These are phyloP conservation scores for Fusarium luffae DNA, from an alignment of 2,329 filamentous ascomycete species.

Conservation along the genomic window DNA sequence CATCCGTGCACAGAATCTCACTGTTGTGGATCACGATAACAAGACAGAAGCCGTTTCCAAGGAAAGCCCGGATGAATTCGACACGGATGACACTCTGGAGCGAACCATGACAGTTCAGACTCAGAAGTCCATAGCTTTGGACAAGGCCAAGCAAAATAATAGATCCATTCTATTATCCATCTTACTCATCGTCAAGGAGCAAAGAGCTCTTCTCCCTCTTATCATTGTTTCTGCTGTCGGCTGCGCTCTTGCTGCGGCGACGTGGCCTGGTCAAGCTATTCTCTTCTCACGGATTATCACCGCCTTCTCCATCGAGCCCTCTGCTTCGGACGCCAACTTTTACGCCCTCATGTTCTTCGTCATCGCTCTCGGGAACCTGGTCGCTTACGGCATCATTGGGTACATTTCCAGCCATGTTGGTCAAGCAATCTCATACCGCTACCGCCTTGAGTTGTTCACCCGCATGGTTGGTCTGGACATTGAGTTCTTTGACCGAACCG, in stretches of 20 bases:
- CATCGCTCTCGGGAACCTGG: slow-evolving; percentile 38
- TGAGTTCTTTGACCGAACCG: slow-evolving; percentile 50
- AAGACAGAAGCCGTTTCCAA: neutral
- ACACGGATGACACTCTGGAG: neutral
- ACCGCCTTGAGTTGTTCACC: slow-evolving; percentile 46
- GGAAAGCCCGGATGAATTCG: neutral
- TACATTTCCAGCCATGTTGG: slow-evolving; percentile 32
- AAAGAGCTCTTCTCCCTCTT: slow-evolving; percentile 14
- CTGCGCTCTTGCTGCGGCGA: slow-evolving; percentile 39
- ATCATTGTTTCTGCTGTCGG: neutral
- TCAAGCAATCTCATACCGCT: slow-evolving; percentile 38
- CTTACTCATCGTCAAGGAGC: slow-evolving; percentile 28
- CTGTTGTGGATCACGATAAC: neutral
- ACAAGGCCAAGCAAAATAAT: neutral
- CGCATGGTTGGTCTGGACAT: slow-evolving; percentile 55
- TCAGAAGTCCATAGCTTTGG: neutral
- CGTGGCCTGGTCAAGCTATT: slow-evolving; percentile 49
- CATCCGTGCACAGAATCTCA: slow-evolving; percentile 36
- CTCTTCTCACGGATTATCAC: slow-evolving; percentile 47
- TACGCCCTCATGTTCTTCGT: slow-evolving; percentile 47
- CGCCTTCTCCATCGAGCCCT: slow-evolving; percentile 38
- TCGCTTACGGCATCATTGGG: slow-evolving; percentile 39
- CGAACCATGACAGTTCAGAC: slow-evolving; percentile 12
- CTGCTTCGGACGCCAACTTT: slow-evolving; percentile 51
- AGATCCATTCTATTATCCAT: slow-evolving; percentile 21